A percentile compares a stretch with the other conserved stretches of the same genome.
phyloP scores from a whole-genome alignment of 129 eudicot species.

The Flaveria robusta region DNA sequence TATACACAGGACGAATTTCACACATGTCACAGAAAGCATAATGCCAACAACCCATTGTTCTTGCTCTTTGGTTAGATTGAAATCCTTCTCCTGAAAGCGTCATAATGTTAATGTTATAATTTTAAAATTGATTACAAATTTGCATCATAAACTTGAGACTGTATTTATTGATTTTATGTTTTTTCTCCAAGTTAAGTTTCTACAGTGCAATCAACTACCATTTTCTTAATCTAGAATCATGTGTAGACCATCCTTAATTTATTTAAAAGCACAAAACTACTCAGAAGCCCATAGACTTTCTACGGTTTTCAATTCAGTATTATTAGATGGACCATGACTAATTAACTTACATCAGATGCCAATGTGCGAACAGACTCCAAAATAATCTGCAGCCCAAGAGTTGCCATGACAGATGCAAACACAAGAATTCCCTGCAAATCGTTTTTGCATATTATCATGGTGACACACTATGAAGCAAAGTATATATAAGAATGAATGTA shows the following conservation, averaged over 20 bases:
- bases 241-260: background rate
- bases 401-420: slow-evolving; percentile 94
- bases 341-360: slow-evolving; percentile 52
- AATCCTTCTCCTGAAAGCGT: slow-evolving; percentile 52
- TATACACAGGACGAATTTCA: slow-evolving; percentile 59
- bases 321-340: slow-evolving; percentile 10
- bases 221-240: background rate
- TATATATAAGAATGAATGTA: slow-evolving; percentile 1
- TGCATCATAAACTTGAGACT: background rate
- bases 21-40: slow-evolving; percentile 80
- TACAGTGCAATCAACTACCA: slow-evolving; percentile 1
- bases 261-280: background rate
- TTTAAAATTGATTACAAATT: background rate
- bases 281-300: background rate
- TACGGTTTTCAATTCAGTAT: background rate
- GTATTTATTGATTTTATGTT: background rate
- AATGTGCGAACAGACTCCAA: slow-evolving; percentile 71
- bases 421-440: slow-evolving; percentile 79
- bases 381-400: slow-evolving; percentile 82
- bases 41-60: slow-evolving; percentile 82
- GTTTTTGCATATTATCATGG: background rate
- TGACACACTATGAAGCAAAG: background rate
- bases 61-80: slow-evolving; percentile 61
- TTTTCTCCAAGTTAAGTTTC: background rate
- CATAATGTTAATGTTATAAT: slow-evolving; percentile 5